Conservation (phyloP, 2,329 filamentous ascomycete genomes). For the Exophiala viscosa region DNA sequence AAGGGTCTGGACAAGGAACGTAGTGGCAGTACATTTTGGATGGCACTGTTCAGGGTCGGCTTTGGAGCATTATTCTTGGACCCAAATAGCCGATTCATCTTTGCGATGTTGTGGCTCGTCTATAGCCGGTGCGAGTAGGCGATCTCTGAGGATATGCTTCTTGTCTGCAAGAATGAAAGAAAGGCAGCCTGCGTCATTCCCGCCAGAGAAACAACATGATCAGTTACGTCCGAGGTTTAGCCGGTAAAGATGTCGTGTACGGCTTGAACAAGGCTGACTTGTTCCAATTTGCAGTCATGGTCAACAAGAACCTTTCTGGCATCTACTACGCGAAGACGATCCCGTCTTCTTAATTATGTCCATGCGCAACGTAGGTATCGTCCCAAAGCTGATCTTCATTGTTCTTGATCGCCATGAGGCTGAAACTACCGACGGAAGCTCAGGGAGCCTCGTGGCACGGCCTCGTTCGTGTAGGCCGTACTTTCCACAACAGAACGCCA, state of each 20-base stretch:
- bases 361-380: no score
- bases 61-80: slow-evolving; percentile 82
- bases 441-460: no score
- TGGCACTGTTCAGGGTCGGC: slow-evolving; percentile 78
- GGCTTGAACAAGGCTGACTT: not conserved
- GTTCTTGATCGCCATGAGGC: no score
- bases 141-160: not conserved
- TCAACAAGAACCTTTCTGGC: no score
- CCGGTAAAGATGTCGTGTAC: not conserved
- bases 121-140: not conserved
- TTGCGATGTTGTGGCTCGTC: slow-evolving; percentile 28
- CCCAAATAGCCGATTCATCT: slow-evolving; percentile 95
- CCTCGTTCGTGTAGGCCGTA: no score
- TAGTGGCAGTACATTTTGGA: slow-evolving; percentile 62
- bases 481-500: no score
- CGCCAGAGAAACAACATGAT: not conserved
- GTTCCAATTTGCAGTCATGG: no score
- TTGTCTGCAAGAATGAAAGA: not conserved
- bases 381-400: no score
- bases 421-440: no score
- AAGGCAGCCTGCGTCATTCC: slow-evolving; percentile 2
- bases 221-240: not conserved
- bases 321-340: no score
- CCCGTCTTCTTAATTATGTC: no score
- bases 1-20: slow-evolving; percentile 1